These are phyloP conservation scores for Ophiostoma himal-ulmi DNA, from an alignment of 2,329 filamentous ascomycete genomes.

Conservation along the genomic window DNA sequence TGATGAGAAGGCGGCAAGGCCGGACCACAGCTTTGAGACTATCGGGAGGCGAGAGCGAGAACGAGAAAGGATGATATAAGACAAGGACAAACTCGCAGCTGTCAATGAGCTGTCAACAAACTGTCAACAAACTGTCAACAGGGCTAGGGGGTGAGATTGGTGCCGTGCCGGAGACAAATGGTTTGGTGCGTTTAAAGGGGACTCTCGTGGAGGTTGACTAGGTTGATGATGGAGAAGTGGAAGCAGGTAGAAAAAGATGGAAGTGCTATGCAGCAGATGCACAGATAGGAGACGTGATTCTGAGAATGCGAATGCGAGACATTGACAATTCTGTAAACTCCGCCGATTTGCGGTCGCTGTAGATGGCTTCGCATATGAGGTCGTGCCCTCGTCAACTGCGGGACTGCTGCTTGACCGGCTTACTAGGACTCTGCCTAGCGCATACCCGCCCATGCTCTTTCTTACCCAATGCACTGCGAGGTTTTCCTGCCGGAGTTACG, in stretches of 20 bases:
- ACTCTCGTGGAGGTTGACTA: not conserved
- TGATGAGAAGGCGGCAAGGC: not conserved
- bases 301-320: slow-evolving; percentile 1
- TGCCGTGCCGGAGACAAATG: not conserved
- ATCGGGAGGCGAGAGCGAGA: not conserved
- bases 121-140: not conserved
- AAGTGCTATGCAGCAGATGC: slow-evolving; percentile 8
- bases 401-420: not conserved
- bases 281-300: not conserved
- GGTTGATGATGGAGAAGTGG: not conserved
- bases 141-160: not conserved
- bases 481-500: not conserved
- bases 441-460: too few species aligned
- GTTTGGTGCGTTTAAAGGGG: not conserved
- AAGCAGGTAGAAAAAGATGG: not conserved
- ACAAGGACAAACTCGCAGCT: not conserved
- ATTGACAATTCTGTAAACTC: not conserved
- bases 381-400: not conserved
- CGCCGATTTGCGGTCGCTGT: not conserved
- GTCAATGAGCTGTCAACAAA: not conserved
- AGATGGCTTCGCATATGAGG: not conserved
- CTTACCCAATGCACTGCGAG: too few species aligned
- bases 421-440: not conserved
- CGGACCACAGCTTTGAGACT: not conserved
- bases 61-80: not conserved